Conservation (phyloP, 345 rosid species). For the Abelmoschus esculentus region DNA sequence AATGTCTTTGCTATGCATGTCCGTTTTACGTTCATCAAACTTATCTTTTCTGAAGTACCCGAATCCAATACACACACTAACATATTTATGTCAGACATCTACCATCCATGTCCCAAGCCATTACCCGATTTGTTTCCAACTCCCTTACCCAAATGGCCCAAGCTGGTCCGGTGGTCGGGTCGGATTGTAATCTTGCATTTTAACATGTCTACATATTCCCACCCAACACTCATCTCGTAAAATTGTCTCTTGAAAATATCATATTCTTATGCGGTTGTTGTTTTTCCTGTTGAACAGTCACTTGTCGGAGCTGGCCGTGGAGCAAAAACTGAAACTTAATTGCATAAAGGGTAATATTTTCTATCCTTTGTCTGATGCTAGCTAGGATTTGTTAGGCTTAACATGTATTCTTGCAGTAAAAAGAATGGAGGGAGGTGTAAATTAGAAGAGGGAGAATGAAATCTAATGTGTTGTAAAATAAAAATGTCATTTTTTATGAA, state of each 20-base stretch:
- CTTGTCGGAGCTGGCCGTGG: conserved; percentile 9
- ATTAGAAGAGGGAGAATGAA: background rate
- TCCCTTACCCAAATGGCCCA: no score
- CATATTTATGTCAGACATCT: no score
- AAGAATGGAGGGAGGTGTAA: conserved; percentile 1
- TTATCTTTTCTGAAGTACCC: background rate
- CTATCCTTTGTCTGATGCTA: conserved; percentile 1
- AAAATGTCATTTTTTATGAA: background rate
- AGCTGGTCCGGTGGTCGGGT: no score
- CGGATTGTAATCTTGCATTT: no score
- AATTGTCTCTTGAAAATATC: no score
- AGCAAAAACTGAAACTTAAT: conserved; percentile 1
- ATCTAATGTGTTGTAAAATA: background rate
- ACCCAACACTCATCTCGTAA: no score
- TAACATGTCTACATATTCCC: no score
- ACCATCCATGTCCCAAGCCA: no score
- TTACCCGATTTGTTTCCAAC: no score
- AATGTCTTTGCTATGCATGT: background rate
- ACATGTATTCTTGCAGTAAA: background rate
- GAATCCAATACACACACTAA: background rate
- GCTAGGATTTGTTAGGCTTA: conserved; percentile 13
- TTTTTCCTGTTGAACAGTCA: conserved; percentile 9
- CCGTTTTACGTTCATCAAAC: background rate
- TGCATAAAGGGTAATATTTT: background rate
- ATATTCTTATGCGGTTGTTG: background rate